Base-by-base conservation (phyloP, 2,329 filamentous ascomycete species). In the Torrubiella hemipterigena region DNA sequence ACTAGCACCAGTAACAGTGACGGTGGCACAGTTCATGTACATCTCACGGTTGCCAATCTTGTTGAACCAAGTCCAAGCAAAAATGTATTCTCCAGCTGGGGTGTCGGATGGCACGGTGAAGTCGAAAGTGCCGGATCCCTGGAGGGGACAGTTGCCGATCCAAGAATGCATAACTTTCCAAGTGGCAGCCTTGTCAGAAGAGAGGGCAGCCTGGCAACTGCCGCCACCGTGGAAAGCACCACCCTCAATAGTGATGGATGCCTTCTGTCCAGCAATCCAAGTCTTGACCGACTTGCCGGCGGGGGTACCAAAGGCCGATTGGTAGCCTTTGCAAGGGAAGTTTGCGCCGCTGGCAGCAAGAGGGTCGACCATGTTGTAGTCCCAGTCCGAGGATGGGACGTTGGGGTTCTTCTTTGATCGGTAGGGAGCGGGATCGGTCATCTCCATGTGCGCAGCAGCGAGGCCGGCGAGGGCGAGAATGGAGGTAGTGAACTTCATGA, bases 11-110 rank as follows among this genome's bases (percentile, higher is more conserved):
- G 51, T 55, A 48, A 86, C 75, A 38, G 69, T 73, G 43, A 87
- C 69, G 31, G 70, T 64, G 7, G 82, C 81, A 48, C 83, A 91
- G 58, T 85, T 84, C 78, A 85, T 85, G 67, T 91, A 91, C 71
- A 81, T 82, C 52, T 89, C 82, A 29, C 82, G 69, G 57, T 86
- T 86, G 17, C 82, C 81, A 24, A 80, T 55, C 41, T 74, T 61
- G 62, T 85, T 85, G 59, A 81, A 78, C 78, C 78, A 83, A 17
- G 73, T 75, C 83, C 83, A 89, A 22, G 75, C 73, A 30, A 87
- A 69, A 27, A 87, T 52, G 35, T 73, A 78, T 20, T 76, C 69
- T 54, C 55, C 61, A 37, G 55, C 47, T n/a, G 73, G 72, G 2
- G 73, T 71, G 41, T 78, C 73, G 3, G 56, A 52, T 7, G 81